Conservation (phyloP, 352 stramenopile genomes). For the Phytophthora palmivora region DNA sequence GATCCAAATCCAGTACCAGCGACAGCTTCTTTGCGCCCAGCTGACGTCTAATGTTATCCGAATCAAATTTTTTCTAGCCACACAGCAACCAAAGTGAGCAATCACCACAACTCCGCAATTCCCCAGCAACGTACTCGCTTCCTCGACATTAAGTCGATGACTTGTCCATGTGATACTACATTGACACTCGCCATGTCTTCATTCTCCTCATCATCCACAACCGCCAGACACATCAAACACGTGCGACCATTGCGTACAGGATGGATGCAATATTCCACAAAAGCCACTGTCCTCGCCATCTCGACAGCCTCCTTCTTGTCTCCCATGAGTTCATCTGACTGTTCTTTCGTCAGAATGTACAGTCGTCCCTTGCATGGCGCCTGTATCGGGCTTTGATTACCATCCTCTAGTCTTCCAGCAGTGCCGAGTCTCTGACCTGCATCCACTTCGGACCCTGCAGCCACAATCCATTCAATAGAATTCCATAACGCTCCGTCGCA, state of each 20-base stretch:
- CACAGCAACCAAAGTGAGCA: conserved; percentile 13
- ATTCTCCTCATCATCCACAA: conserved; percentile 77
- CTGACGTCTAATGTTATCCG: conserved; percentile 88
- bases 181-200: conserved; percentile 78
- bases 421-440: conserved; percentile 63
- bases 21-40: conserved; percentile 92
- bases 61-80: conserved; percentile 89
- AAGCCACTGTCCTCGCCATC: conserved; percentile 42
- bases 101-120: not conserved
- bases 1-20: conserved; percentile 97
- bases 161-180: conserved; percentile 86
- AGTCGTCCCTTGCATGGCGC: conserved; percentile 94
- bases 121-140: conserved; percentile 91
- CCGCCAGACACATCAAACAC: conserved; percentile 82
- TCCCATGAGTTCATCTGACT: conserved; percentile 28
- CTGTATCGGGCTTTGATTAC: conserved; percentile 58
- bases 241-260: conserved; percentile 74
- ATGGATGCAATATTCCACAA: conserved; percentile 85
- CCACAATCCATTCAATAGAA: conserved; percentile 55
- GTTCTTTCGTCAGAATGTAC: conserved; percentile 38
- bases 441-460: conserved; percentile 58
- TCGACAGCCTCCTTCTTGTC: conserved; percentile 18
- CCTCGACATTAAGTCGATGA: conserved; percentile 96
- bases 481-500: conserved; percentile 46
- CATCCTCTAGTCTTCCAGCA: conserved; percentile 61